Percentiles rank a stretch among this genome's conserved stretches.
phyloP scores from a whole-genome alignment of 441 rosid species.

The Corymbia citriodora region DNA sequence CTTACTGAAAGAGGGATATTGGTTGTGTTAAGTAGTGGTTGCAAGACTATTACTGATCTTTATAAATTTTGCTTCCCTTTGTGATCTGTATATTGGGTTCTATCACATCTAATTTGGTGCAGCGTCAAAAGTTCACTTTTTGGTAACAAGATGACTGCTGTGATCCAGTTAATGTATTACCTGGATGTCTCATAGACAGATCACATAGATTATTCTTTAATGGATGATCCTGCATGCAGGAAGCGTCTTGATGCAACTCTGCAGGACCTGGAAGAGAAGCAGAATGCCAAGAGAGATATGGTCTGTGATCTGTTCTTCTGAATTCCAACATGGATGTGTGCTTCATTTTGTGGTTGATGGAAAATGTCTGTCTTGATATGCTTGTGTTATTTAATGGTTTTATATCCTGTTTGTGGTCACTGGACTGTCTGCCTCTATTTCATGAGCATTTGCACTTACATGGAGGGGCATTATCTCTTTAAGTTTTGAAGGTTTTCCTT shows the following conservation, averaged over 20 bases:
- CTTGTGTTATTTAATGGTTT: neutral
- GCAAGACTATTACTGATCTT: neutral
- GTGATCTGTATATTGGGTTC: neutral
- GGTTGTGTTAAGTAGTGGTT: neutral
- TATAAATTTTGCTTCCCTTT: too few relatives aligned
- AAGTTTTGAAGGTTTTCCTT: neutral
- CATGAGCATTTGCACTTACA: neutral
- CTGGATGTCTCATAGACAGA: neutral
- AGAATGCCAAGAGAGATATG: conserved; percentile 84
- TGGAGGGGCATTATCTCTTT: neutral
- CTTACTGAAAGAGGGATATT: neutral
- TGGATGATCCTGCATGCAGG: conserved; percentile 7
- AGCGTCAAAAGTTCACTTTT: neutral
- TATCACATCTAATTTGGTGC: neutral
- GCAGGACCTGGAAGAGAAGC: conserved; percentile 89
- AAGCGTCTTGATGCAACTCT: conserved; percentile 82
- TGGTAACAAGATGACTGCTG: neutral
- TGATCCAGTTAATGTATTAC: neutral
- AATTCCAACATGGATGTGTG: neutral
- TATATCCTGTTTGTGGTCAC: neutral
- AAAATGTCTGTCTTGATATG: neutral
- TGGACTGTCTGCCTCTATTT: neutral
- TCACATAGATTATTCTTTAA: neutral
- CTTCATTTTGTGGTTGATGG: neutral
- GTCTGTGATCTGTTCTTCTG: conserved; percentile 29